phyloP scores from a whole-genome alignment of 805 yeast genomes.

The Ogataea paraovalis region DNA sequence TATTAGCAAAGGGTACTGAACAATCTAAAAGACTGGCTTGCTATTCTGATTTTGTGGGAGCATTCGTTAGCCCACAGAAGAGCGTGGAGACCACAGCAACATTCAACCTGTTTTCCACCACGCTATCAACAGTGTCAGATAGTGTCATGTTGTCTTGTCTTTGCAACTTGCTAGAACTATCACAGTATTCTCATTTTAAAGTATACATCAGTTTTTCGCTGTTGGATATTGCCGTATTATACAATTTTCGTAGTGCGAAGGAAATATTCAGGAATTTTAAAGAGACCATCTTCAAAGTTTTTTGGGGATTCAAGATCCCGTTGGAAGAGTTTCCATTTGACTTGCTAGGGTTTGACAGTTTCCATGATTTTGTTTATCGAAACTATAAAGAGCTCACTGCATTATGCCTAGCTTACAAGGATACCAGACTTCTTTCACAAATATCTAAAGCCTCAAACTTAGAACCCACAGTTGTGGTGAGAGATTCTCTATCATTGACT shows the following conservation, averaged over 20 bases:
- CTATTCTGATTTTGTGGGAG: conserved; percentile 29
- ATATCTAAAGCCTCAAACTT: conserved; percentile 12
- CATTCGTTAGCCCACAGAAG: conserved; percentile 35
- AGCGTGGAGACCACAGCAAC: conserved; percentile 37
- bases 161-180: conserved; percentile 40
- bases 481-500: conserved; percentile 27
- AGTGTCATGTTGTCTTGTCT: conserved; percentile 33
- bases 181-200: conserved; percentile 29
- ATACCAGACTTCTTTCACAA: conserved; percentile 9
- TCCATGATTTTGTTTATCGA: conserved; percentile 29
- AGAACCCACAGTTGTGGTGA: conserved; percentile 8
- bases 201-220: conserved; percentile 32
- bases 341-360: conserved; percentile 35
- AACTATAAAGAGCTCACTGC: conserved; percentile 39
- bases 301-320: conserved; percentile 36
- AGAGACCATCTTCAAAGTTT: conserved; percentile 37
- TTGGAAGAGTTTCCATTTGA: conserved; percentile 37
- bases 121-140: conserved; percentile 30
- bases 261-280: conserved; percentile 31
- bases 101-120: conserved; percentile 34
- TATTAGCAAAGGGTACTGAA: conserved; percentile 1
- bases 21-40: conserved; percentile 18
- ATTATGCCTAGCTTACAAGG: conserved; percentile 31
- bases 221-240: conserved; percentile 18
- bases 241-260: conserved; percentile 11